Percentiles rank a stretch among this genome's conserved stretches.
phyloP scores from a whole-genome alignment of 192 early-diverging fungal genomes.

The Linnemannia exigua region DNA sequence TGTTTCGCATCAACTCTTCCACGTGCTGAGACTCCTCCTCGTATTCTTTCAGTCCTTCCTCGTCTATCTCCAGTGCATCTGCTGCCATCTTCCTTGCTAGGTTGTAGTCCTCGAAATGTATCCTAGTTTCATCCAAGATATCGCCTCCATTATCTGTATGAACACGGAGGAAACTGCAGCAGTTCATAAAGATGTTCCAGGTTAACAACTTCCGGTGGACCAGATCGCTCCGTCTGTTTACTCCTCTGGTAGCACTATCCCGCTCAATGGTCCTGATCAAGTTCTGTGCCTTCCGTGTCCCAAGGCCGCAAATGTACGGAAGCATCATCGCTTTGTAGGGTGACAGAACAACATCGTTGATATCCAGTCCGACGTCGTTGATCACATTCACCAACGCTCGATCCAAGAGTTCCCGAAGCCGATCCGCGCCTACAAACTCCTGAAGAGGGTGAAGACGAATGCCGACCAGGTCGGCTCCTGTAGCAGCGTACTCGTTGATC shows the following conservation, averaged over 20 bases:
- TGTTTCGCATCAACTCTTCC: constrained; percentile 81
- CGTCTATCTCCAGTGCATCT: constrained; percentile 93
- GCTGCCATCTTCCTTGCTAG: constrained; percentile 97
- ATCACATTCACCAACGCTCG: constrained; percentile 91
- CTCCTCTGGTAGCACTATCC: constrained; percentile 36
- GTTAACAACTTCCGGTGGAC: constrained; percentile 75
- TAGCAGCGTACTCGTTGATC: constrained; percentile 80
- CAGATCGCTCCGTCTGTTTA: constrained; percentile 74
- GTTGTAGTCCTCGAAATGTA: constrained; percentile 96
- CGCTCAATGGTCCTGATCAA: constrained; percentile 76
- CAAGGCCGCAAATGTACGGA: constrained; percentile 93
- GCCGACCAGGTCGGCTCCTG: constrained; percentile 73
- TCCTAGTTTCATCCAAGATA: constrained; percentile 92
- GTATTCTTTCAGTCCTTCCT: constrained; percentile 77
- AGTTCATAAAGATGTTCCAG: constrained; percentile 91
- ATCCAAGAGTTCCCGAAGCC: constrained; percentile 78
- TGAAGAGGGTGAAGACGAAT: constrained; percentile 86
- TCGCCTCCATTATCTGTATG: constrained; percentile 73
- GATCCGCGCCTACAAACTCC: constrained; percentile 73
- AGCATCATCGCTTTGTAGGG: constrained; percentile 79
- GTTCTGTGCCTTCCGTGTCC: constrained; percentile 90
- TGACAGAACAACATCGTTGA: constrained; percentile 80
- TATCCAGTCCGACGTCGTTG: constrained; percentile 88
- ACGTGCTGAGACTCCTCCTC: constrained; percentile 85
- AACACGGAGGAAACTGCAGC: constrained; percentile 92